phyloP scores from a whole-genome alignment of 2,329 filamentous ascomycete genomes.

The Epicoccum sorghinum region DNA sequence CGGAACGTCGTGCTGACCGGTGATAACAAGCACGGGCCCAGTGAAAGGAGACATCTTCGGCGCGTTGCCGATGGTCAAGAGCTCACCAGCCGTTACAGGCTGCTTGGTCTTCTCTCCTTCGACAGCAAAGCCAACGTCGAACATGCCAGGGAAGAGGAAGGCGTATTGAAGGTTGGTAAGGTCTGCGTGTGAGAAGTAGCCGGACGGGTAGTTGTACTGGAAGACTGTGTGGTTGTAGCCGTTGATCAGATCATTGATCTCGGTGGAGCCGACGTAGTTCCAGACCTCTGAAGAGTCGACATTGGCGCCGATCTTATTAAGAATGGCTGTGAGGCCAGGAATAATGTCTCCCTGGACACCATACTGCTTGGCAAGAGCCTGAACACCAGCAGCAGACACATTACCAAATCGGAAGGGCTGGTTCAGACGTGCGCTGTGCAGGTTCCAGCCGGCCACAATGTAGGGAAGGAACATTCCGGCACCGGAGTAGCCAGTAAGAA shows the following conservation, averaged over 20 bases:
- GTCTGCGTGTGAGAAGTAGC: conserved; percentile 60
- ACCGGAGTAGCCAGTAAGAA: conserved; percentile 66
- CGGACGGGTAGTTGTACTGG: conserved; percentile 48
- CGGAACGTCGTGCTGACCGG: conserved; percentile 58
- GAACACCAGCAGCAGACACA: conserved; percentile 21
- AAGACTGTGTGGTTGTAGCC: conserved; percentile 36
- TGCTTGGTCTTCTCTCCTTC: conserved; percentile 57
- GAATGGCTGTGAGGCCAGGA: conserved; percentile 23
- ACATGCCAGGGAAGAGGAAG: conserved; percentile 57
- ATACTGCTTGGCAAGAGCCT: conserved; percentile 17
- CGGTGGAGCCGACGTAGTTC: conserved; percentile 38
- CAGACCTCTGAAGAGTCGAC: conserved; percentile 29
- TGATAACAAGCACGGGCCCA: conserved; percentile 65
- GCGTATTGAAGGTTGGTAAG: conserved; percentile 58
- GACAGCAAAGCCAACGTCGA: conserved; percentile 61
- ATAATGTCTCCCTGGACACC: conserved; percentile 21
- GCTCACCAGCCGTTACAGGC: conserved; percentile 64
- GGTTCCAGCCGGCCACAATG: conserved; percentile 56
- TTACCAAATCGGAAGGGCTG: conserved; percentile 51
- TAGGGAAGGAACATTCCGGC: conserved; percentile 52
- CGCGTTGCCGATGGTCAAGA: conserved; percentile 60
- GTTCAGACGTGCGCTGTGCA: conserved; percentile 53
- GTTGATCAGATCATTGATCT: conserved; percentile 37
- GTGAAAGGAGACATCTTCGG: conserved; percentile 49
- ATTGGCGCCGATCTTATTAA: conserved; percentile 21